Evolutionary conservation across 2,329 filamentous ascomycete species (phyloP), one percentile per base, ranked within the genome.

Genomic region (Neopestalotiopsis sp.): DNA sequence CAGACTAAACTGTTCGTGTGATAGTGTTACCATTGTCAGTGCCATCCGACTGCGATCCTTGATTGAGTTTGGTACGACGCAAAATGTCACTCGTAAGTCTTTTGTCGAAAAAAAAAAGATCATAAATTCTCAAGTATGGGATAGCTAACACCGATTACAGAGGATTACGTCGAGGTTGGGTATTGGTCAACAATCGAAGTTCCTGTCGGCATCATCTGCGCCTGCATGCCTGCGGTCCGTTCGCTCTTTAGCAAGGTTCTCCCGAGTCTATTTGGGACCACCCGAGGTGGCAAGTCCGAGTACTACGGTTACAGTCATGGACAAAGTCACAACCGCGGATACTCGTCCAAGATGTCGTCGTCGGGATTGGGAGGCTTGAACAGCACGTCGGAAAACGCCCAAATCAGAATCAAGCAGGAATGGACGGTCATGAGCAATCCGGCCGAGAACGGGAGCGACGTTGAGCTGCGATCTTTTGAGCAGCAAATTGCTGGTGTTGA

Each of bases 101-200:
- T 68, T 59, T 10, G 7, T 14, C 7, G 17, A 12, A 9, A n/a
- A 4, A 30, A 12, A 9, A n/a, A 4, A 30, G 28, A 12, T 20
- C 1, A 6, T 34, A 24, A 10, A 40, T 20, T 5, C 2, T n/a
- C 7, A 1, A 34, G 14, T 17, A n/a, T 2, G 1, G 17, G 17
- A 13, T 58, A 4, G 40, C 66, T 71, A 59, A 71, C 57, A 24
- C 30, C 4, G 28, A 67, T 17, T 64, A 34, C 69, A 77, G 68
- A 77, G 74, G 77, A 78, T 62, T 78, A 77, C 65, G 76, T 77
- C 66, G 74, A 76, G 28, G 72, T 73, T 1, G 75, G 75, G 34
- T 70, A 77, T 61, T 80, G 78, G 76, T 79, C 77, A 1, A 78
- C 78, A 7, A 74, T 79, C 69, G 78, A 80, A 68, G 76, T 79